These are phyloP conservation scores for Tricladium varicosporioides DNA, from an alignment of 2,329 filamentous ascomycete species.

Conservation along the genomic window DNA sequence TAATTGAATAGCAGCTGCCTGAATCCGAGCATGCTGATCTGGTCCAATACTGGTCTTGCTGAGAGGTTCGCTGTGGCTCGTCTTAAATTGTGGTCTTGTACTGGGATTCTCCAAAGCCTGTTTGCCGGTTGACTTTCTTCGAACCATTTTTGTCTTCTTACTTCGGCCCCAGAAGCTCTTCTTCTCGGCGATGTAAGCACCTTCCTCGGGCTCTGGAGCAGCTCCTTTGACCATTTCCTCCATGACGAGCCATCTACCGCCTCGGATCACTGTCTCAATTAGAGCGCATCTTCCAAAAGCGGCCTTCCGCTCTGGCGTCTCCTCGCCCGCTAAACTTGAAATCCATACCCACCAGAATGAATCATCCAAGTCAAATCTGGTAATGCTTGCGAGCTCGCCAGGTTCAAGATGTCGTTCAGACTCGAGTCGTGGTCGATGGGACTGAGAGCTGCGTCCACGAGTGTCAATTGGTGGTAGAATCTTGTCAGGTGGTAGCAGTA, in stretches of 20 bases:
- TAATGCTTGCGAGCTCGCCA: slow-evolving; percentile 92
- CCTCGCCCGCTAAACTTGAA: slow-evolving; percentile 88
- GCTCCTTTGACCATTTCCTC: slow-evolving; percentile 96
- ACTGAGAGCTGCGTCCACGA: slow-evolving; percentile 83
- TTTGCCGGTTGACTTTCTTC: slow-evolving; percentile 70
- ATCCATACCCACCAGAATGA: slow-evolving; percentile 99
- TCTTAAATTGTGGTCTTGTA: slow-evolving; percentile 38
- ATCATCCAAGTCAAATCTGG: slow-evolving; percentile 81
- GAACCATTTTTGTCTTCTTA: slow-evolving; percentile 62
- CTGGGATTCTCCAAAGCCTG: slow-evolving; percentile 49
- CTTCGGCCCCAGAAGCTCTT: slow-evolving; percentile 92
- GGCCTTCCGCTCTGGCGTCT: slow-evolving; percentile 80
- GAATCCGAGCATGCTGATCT: slow-evolving; percentile 90
- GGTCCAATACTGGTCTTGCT: slow-evolving; percentile 85
- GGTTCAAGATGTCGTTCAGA: slow-evolving; percentile 72
- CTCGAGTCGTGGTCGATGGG: slow-evolving; percentile 72
- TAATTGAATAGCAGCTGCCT: slow-evolving; percentile 82
- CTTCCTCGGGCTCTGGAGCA: slow-evolving; percentile 77
- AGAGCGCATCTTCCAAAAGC: slow-evolving; percentile 93
- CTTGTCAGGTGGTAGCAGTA: slow-evolving; percentile 89
- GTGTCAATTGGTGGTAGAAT: slow-evolving; percentile 79
- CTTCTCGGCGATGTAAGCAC: slow-evolving; percentile 92
- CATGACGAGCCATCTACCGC: slow-evolving; percentile 87
- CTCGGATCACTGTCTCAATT: slow-evolving; percentile 79
- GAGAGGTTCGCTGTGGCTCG: slow-evolving; percentile 40